Base-by-base conservation (phyloP, 192 early-diverging fungal genomes). In the Coemansia sp. region DNA sequence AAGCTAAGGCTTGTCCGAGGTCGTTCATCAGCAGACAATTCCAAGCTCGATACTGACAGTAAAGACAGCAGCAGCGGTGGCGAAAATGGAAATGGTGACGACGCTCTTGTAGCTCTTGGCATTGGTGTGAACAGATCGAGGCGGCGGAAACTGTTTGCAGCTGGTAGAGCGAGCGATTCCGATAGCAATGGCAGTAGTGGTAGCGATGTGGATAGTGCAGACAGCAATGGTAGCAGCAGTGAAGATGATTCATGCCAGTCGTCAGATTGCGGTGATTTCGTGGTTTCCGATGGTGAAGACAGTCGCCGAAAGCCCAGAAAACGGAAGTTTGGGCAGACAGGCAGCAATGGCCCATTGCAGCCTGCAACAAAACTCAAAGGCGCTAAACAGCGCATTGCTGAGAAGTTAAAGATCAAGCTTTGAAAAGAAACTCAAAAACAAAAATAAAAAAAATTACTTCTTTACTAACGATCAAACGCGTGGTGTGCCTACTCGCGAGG, bases 361-460 rank as follows among this genome's bases (percentile, higher is more conserved):
- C 29, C 55, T 50, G 25, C 65, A 55, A 30, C 49, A 67, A 60
- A 45, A n/a, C 59, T 60, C 30, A 65, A 69, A n/a, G 71, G 64
- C 32, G 70, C 67, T 2, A 66, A 68, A 40, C 73, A 67, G 48
- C 69, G 73, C 2, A 75, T 81, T 52, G 78, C 78, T 4, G 73
- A 81, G 57, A 69, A 71, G 2, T 67, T 81, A 65, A 81, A 76
- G 56, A 63, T 81, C n/a, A 81, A 75, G 56, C 62, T 80, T 58
- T 80, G 54, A 68, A 60, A 25, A 45, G n/a, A n/a, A n/a, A n/a
- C n/a, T n/a, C n/a, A n/a, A n/a, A n/a, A 45, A 5, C 16, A 45
- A 45, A 45, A 11, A 45, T 11, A 45, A 11, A 45, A 11, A 14
- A 45, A 45, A 45, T 3, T 30, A 22, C 16, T 18, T 7, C 3